Conservation (phyloP, 208 protist genomes). For the Trichomonas tenax region DNA sequence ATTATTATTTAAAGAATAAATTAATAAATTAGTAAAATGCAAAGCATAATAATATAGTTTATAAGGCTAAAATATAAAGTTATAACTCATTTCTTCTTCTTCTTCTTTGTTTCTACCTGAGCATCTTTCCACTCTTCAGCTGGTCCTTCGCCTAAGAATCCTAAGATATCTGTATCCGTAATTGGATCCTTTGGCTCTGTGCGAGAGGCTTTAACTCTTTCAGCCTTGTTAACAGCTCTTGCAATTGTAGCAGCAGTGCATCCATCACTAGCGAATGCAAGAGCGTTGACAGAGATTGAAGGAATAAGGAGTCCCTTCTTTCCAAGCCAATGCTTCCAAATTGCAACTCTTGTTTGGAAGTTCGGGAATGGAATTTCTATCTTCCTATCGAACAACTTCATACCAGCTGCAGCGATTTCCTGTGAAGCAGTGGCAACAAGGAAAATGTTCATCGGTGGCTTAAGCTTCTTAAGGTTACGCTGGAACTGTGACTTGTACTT, state of each 20-base stretch:
- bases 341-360: background rate
- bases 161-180: background rate
- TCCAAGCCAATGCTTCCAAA: background rate
- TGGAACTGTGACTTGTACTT: background rate
- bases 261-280: background rate
- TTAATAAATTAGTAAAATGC: too few relatives aligned
- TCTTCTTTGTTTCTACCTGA: background rate
- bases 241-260: background rate
- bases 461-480: background rate
- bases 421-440: background rate
- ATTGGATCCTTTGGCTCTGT: constrained; percentile 8
- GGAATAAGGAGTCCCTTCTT: background rate
- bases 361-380: background rate
- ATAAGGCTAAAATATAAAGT: too few relatives aligned
- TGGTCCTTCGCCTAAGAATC: background rate
- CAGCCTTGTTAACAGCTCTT: background rate
- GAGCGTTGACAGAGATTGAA: background rate
- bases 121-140: background rate
- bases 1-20: too few relatives aligned
- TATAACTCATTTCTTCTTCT: background rate
- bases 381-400: background rate
- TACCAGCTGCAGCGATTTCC: background rate
- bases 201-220: background rate
- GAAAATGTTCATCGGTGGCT: background rate
- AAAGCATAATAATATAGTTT: too few relatives aligned